phyloP scores from a whole-genome alignment of 495 filamentous ascomycete genomes.

The Parmelia sp. region DNA sequence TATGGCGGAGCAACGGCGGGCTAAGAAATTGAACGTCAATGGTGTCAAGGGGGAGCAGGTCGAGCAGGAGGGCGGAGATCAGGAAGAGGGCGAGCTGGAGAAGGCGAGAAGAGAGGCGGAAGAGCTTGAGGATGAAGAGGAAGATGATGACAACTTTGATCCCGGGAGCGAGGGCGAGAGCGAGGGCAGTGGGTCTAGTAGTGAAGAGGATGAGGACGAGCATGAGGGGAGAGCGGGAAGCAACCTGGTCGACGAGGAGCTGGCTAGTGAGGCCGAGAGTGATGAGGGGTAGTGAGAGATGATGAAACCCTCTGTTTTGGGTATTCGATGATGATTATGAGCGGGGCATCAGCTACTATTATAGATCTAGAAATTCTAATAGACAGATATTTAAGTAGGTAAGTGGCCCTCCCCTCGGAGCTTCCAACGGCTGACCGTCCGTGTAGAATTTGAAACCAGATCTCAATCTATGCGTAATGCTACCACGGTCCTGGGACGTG shows the following conservation, averaged over 20 bases:
- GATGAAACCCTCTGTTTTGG: background rate
- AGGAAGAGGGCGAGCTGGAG: constrained; percentile 49
- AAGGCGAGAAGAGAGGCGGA: constrained; percentile 62
- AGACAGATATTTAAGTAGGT: background rate
- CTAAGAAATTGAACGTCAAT: constrained; percentile 72
- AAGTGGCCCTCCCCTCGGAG: background rate
- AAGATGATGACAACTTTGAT: constrained; percentile 30
- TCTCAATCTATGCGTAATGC: too few species aligned
- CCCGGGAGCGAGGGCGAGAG: constrained; percentile 28
- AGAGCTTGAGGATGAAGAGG: constrained; percentile 27
- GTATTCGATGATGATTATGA: background rate
- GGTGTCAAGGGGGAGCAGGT: constrained; percentile 40
- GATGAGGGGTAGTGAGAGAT: constrained; percentile 5
- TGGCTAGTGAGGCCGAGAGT: constrained; percentile 36
- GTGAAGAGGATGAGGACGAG: constrained; percentile 26
- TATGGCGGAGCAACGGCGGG: constrained; percentile 80
- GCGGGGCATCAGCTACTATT: background rate
- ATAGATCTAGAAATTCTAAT: background rate
- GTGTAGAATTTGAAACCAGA: background rate
- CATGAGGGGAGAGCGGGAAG: constrained; percentile 26
- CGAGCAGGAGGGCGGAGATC: constrained; percentile 30
- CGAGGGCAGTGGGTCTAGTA: constrained; percentile 31
- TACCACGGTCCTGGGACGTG: background rate
- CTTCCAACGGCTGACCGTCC: background rate
- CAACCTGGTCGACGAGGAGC: constrained; percentile 25